Base-by-base conservation (phyloP, 768 basidiomycete species). In the Lentinula aciculospora region DNA sequence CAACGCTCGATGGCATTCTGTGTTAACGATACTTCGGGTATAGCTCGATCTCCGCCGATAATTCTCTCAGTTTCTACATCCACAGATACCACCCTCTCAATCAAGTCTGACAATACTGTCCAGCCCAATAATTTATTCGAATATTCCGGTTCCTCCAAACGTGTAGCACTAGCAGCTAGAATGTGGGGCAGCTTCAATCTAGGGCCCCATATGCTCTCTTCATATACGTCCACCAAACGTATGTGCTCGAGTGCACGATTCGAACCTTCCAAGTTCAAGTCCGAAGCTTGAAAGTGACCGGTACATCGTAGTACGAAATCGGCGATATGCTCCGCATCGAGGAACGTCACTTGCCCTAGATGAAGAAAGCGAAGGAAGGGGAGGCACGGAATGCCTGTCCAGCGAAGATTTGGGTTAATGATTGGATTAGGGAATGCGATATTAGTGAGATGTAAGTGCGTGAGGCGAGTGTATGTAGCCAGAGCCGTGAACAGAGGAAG, bases 171-270 rank as follows among this genome's bases (percentile, higher is more conserved):
- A 4, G 49, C 47, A 37, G 54, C 34, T 8, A 57, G 17, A 19
- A 60, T 47, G 34, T 40, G 59, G 15, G 47, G 46, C 55, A 56
- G 21, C 44, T 46, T 56, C 17, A 57, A 37, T 34, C 59, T 56
- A 21, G 49, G 47, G 7, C 76, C 80, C 80, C 80, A 80, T 36
- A 82, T 81, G 53, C 77, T 77, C 49, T 69, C 73, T 2, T 66
- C 61, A 62, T 81, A 81, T 37, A 72, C 71, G 59, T 82, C 80
- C 27, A 78, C 75, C 17, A 79, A 66, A 27, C 36, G 47, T 21
- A 60, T 29, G 36, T 31, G 23, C 29, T 56, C 46, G 32, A 60
- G 36, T 7, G 19, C 23, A 39, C 9, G 3, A 39, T 12, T 10
- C 3, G 51, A 23, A n/a, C 34, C 7, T 29, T 29, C 2, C 6